phyloP scores from a whole-genome alignment of 306 rosid species.

The Quillaja saponaria region DNA sequence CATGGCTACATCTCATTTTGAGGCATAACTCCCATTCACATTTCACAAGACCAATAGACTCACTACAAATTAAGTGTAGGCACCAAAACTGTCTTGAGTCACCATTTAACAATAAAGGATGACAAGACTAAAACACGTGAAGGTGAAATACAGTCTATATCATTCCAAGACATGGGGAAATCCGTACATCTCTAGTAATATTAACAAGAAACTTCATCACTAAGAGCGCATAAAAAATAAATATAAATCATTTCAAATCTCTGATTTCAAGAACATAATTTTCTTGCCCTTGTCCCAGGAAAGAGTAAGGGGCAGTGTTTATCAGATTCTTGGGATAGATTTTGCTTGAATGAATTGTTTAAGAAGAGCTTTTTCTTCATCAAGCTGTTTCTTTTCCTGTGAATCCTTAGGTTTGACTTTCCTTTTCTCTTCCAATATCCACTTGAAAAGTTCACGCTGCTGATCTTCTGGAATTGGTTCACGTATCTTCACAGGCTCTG shows the following conservation, averaged over 20 bases:
- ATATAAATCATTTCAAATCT: slow-evolving; percentile 22
- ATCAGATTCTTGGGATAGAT: slow-evolving; percentile 63
- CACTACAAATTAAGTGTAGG: slow-evolving; percentile 7
- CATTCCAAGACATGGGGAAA: slow-evolving; percentile 25
- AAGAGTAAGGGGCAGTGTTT: slow-evolving; percentile 1
- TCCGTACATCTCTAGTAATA: neutral
- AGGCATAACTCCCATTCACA: neutral
- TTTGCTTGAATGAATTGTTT: slow-evolving; percentile 74
- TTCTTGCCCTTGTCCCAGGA: neutral
- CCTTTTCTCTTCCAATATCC: slow-evolving; percentile 94
- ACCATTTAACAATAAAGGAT: slow-evolving; percentile 15
- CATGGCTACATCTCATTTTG: slow-evolving; percentile 11
- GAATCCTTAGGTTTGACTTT: slow-evolving; percentile 68
- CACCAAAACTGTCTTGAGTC: slow-evolving; percentile 8
- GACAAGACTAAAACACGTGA: neutral
- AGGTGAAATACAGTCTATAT: slow-evolving; percentile 23
- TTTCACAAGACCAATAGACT: slow-evolving; percentile 5
- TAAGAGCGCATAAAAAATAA: slow-evolving; percentile 13
- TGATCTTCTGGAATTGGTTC: slow-evolving; percentile 74
- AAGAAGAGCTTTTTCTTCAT: slow-evolving; percentile 88
- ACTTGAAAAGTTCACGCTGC: slow-evolving; percentile 76
- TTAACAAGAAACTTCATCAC: slow-evolving; percentile 32
- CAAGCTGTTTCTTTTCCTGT: slow-evolving; percentile 70
- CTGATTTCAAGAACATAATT: neutral
- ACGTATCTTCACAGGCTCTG: slow-evolving; percentile 46